phyloP scores from a whole-genome alignment of 2,329 filamentous ascomycete species.

The Esteya vermicola region DNA sequence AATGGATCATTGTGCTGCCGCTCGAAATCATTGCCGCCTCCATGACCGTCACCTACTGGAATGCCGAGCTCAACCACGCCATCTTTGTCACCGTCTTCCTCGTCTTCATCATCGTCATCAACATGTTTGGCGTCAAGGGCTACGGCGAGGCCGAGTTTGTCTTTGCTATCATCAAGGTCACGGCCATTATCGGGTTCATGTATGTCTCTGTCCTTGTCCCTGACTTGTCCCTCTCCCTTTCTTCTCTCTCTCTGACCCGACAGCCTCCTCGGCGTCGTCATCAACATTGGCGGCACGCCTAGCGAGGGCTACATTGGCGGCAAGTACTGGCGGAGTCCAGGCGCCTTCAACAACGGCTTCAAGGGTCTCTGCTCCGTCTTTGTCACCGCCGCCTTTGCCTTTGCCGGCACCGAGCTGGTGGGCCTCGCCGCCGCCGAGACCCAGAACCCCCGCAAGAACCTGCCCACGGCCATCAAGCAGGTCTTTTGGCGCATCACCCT shows the following conservation, averaged over 20 bases:
- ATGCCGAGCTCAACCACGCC: constrained; percentile 45
- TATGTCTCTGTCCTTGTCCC: constrained; percentile 24
- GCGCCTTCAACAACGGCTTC: constrained; percentile 72
- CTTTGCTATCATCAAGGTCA: constrained; percentile 74
- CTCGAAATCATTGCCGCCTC: constrained; percentile 80
- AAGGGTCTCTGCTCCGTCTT: constrained; percentile 60
- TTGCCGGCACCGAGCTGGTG: constrained; percentile 61
- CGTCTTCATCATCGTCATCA: constrained; percentile 61
- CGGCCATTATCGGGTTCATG: constrained; percentile 81
- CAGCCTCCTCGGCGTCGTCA: constrained; percentile 70
- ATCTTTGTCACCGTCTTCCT: constrained; percentile 79
- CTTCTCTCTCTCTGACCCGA: neutral
- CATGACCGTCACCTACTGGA: constrained; percentile 75
- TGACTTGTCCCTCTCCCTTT: neutral
- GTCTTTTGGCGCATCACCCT: constrained; percentile 53
- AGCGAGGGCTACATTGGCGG: constrained; percentile 67
- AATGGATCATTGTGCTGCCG: constrained; percentile 75
- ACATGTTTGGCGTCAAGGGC: constrained; percentile 74
- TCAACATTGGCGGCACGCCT: constrained; percentile 70
- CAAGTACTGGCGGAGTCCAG: constrained; percentile 61
- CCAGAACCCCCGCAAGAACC: constrained; percentile 52
- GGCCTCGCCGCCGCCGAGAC: constrained; percentile 62
- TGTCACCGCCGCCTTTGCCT: constrained; percentile 60
- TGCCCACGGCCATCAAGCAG: constrained; percentile 76
- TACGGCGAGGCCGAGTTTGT: constrained; percentile 86